Evolutionary conservation across 768 basidiomycete genomes (phyloP).

Genomic region (Phaeotremella skinneri): DNA sequence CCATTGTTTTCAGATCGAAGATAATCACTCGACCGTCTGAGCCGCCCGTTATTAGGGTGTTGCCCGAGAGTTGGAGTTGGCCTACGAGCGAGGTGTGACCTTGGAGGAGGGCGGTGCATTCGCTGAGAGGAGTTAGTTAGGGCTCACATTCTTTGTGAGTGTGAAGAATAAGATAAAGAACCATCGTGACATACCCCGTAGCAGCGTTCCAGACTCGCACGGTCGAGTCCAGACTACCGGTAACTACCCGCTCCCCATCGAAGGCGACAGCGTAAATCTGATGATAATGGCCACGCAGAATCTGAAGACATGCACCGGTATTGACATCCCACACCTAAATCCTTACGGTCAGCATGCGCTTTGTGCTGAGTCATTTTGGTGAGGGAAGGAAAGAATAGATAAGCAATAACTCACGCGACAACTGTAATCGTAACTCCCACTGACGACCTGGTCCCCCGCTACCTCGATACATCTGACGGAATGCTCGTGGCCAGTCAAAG

Average conservation of each 20-base stretch:
- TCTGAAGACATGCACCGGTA: constrained; percentile 78
- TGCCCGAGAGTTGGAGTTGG: constrained; percentile 71
- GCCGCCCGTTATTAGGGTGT: constrained; percentile 72
- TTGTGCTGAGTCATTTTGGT: no score
- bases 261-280: constrained; percentile 91
- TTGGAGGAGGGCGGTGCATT: constrained; percentile 78
- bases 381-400: not conserved
- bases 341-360: no score
- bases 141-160: no score
- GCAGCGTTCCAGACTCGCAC: constrained; percentile 85
- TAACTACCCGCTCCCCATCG: constrained; percentile 75
- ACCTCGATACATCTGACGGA: constrained; percentile 89
- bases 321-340: constrained; percentile 82
- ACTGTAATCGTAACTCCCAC: constrained; percentile 89
- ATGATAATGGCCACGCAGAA: constrained; percentile 76
- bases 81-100: constrained; percentile 92
- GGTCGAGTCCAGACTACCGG: constrained; percentile 89
- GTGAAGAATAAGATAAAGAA: not conserved
- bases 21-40: constrained; percentile 83
- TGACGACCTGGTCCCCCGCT: constrained; percentile 75
- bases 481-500: constrained; percentile 71
- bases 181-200: constrained; percentile 67
- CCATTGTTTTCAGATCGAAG: constrained; percentile 58
- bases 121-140: constrained; percentile 54
- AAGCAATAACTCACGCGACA: constrained; percentile 63